Evolutionary conservation across 352 stramenopile species (phyloP).

Genomic region (Elongisporangium senticosum): DNA sequence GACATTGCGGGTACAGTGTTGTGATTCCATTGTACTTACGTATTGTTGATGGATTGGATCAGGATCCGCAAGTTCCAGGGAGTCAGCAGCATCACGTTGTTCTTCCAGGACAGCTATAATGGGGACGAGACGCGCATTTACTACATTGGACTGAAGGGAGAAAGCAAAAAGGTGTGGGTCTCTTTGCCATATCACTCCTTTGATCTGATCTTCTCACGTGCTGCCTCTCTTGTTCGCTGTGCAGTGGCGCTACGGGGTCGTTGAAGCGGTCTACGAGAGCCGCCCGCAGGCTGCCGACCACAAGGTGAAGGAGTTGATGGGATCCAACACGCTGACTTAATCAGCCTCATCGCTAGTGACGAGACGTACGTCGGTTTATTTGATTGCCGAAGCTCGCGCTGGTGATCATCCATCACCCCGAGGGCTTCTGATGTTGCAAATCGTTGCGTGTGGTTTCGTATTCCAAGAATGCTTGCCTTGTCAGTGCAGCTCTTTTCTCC

Average conservation of each 20-base stretch:
- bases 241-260: constrained; percentile 78
- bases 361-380: not conserved
- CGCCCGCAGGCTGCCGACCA: constrained; percentile 69
- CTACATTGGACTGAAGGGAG: constrained; percentile 85
- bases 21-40: not conserved
- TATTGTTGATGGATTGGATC: not conserved
- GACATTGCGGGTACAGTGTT: constrained; percentile 1
- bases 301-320: constrained; percentile 56
- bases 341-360: not conserved
- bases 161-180: constrained; percentile 72
- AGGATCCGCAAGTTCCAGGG: constrained; percentile 86
- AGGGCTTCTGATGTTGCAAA: constrained; percentile 19
- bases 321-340: constrained; percentile 49
- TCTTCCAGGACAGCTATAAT: constrained; percentile 69
- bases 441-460: constrained; percentile 48
- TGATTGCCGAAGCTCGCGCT: not conserved
- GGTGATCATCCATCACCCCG: not conserved
- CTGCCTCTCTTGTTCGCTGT: constrained; percentile 9
- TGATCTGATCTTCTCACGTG: not conserved
- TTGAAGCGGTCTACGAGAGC: constrained; percentile 83
- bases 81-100: constrained; percentile 76
- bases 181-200: constrained; percentile 1
- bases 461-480: constrained; percentile 41
- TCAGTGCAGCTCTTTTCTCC: constrained; percentile 46
- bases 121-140: constrained; percentile 74